phyloP scores from a whole-genome alignment of 2,329 filamentous ascomycete genomes.

The Hypoxylon rubiginosum region DNA sequence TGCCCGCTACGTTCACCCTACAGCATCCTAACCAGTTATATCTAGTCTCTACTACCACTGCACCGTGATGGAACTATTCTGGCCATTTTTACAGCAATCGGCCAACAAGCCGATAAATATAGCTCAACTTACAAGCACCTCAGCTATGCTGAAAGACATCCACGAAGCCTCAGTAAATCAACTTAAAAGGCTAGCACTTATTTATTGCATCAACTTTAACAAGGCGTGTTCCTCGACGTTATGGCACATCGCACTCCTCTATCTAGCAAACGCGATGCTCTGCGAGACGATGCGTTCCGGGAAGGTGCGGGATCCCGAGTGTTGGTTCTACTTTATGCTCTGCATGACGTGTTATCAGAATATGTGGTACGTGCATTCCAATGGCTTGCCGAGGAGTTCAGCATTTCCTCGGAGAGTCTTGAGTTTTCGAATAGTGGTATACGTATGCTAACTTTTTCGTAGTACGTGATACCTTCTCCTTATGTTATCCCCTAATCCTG shows the following conservation, averaged over 20 bases:
- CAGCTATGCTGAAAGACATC: conserved; percentile 21
- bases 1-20: background rate
- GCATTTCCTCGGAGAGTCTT: background rate
- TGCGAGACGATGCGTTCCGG: conserved; percentile 37
- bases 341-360: conserved; percentile 47
- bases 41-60: conserved; percentile 42
- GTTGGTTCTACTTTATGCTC: conserved; percentile 47
- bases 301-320: conserved; percentile 28
- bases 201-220: conserved; percentile 35
- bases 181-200: conserved; percentile 36
- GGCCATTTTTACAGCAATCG: conserved; percentile 36
- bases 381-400: too few relatives aligned
- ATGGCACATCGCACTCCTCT: conserved; percentile 50
- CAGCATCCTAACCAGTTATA: conserved; percentile 23
- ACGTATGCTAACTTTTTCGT: conserved; percentile 21
- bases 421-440: background rate
- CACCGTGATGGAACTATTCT: conserved; percentile 39
- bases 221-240: conserved; percentile 37
- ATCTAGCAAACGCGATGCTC: conserved; percentile 50
- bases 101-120: conserved; percentile 29
- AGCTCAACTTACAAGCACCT: conserved; percentile 18
- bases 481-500: background rate
- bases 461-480: conserved; percentile 30
- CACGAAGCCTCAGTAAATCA: conserved; percentile 41
- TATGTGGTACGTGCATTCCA: conserved; percentile 40